Evolutionary conservation across 106 monocot genomes (phyloP), one percentile per base, ranked within the genome.

Genomic region (Alisma plantagoaquatica): DNA sequence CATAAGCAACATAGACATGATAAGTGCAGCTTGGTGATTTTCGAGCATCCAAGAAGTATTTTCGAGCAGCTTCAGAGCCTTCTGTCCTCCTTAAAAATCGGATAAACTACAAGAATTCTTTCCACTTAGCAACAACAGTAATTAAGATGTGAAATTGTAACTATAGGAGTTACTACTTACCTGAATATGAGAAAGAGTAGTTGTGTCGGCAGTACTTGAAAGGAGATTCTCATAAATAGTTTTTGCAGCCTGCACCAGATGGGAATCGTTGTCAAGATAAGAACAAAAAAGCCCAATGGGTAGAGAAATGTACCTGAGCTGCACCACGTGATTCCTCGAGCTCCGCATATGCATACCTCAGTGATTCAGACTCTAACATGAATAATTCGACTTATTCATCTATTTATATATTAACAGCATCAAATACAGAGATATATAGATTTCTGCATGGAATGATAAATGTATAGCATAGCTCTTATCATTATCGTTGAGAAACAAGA

Each of bases 281-380:
- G 30, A 60, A 19, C 27, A 48, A 14, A 30, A 59, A 27, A 59
- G 29, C 29, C 1, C 27, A n/a, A 45, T 47, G 42, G 15, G 29
- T 3, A 2, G 31, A n/a, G n/a, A n/a, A n/a, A n/a, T 10, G 33
- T 10, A 87, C 93, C 87, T 87, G 87, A 63, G 82, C 73, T 44
- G 82, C 78, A 46, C 98, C 89, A 54, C 85, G 80, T 53, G 78
- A 82, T 54, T 98, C 98, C 68, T 98, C 98, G 47, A 90, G 29
- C 55, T 98, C 98, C 15, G 90, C 98, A 90, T 65, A 98, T 41
- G 90, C 98, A 74, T 98, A 98, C 51, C 75, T 84, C 38, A 98
- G 41, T 44, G 80, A 60, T 18, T 81, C 78, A 59, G 84, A 90
- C 63, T 90, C 98, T 98, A 75, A 28, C 23, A 66, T 55, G 42